Base-by-base conservation (phyloP, 306 rosid genomes). In the Trifolium subterraneum region DNA sequence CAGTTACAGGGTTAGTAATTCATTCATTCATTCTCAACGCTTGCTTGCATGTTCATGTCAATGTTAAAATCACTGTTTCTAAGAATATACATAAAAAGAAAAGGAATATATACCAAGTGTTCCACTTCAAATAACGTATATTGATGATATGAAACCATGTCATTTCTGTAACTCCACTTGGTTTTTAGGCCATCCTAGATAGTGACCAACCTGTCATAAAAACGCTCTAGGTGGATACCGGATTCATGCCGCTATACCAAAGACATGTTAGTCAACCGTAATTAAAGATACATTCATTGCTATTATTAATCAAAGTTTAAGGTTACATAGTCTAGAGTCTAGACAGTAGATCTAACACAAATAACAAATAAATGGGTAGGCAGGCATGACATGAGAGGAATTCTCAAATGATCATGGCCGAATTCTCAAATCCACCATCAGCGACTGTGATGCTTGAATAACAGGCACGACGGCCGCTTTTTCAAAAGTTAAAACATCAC, bases 1-100 rank as follows among this genome's bases (percentile, higher is more conserved):
- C 82, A 84, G 93, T 82, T 95, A 90, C 81, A 86, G 92, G 83
- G 99, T 65, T 1, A 4, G 1, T 42, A 7, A 2, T 8, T 7
- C 41, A 39, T 3, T 39, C 27, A 25, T 39, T 2, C 11, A 8
- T 39, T 39, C 12, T 1, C 36, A 33, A 5, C 36, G 6, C 35
- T 8, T 1, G n/a, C n/a, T 38, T 38, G 47, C 68, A 10, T 64
- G 10, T 4, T 36, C 39, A 2, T 14, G 33, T 27, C 48, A 67
- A 44, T 51, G 29, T 42, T 50, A 19, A 29, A 51, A 19, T 71
- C 19, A 36, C 10, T 7, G 0, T 15, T 56, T 8, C 19, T 38
- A 27, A 31, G 58, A 31, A 31, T 31, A 31, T 31, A 31, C 25
- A 22, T 22, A 22, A n/a, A n/a, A n/a, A n/a, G n/a, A n/a, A 25